Evolutionary conservation across 345 rosid species (phyloP), one percentile per base, ranked within the genome.

Genomic region (Acer yangbiense): DNA sequence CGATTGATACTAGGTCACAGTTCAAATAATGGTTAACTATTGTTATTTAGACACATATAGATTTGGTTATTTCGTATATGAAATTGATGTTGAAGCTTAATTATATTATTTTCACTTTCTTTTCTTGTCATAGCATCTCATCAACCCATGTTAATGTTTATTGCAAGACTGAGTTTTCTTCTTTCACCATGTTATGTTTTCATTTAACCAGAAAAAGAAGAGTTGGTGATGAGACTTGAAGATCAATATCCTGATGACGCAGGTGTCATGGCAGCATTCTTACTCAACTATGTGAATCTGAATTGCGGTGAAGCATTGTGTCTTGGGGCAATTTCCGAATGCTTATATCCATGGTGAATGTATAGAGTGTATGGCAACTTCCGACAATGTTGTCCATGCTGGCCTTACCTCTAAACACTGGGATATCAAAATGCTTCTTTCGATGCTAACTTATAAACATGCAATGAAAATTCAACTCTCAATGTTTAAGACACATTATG

Each of bases 311-410:
- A 85, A 78, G 88, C 88, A 69, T 76, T 85, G 68, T 82, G 79
- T 69, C 77, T 82, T 1, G 84, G 88, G 71, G 84, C 82, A 68
- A 85, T 82, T 72, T 86, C 88, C 84, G 44, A 86, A 85, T 46
- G 88, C 86, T 0, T 85, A 85, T 65, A 66, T 85, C 25, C 57
- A 9, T 39, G 88, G 88, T 9, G 88, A 85, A 23, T 85, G 43
- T 7, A 41, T 41, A 25, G 1, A 25, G 25, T 25, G 25, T n/a
- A n/a, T n/a, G 71, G 84, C 29, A 27, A 27, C 29, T 27, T 27
- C 1, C 1, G 29, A 27, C 2, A 27, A 27, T 27, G 29, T 27
- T 27, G 29, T 27, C 1, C 29, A 0, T 27, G 29, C 2, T 27
- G 29, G 29, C 2, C 29, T 27, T 27, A 1, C 32, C n/a, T n/a